Evolutionary conservation across 2,329 filamentous ascomycete genomes (phyloP).

Genomic region (Canariomyces notabilis): DNA sequence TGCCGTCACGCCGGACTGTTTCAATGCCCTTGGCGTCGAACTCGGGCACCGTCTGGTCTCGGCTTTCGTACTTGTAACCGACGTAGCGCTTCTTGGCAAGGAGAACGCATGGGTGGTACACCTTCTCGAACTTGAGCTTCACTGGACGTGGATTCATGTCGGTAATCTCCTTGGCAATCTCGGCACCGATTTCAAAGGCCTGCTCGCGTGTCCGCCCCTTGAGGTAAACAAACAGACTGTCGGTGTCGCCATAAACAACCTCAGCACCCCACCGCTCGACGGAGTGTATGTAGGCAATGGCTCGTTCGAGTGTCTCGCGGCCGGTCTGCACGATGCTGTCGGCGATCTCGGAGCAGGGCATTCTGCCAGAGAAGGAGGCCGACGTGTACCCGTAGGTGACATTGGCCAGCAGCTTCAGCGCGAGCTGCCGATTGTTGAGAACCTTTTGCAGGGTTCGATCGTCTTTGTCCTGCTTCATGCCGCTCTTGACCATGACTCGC

Average conservation of each 20-base stretch:
- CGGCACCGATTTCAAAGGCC: constrained; percentile 87
- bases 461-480: constrained; percentile 90
- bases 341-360: constrained; percentile 97
- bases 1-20: constrained; percentile 91
- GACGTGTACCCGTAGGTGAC: constrained; percentile 98
- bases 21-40: constrained; percentile 99
- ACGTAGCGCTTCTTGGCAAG: constrained; percentile 98
- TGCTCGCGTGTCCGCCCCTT: constrained; percentile 81
- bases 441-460: constrained; percentile 81
- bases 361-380: constrained; percentile 90
- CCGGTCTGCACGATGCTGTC: constrained; percentile 97
- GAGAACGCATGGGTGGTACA: constrained; percentile 91
- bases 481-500: constrained; percentile 93
- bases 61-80: constrained; percentile 90
- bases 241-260: constrained; percentile 96
- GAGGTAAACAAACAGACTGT: constrained; percentile 87
- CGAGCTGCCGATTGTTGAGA: constrained; percentile 88
- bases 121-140: constrained; percentile 97
- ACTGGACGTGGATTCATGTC: constrained; percentile 84
- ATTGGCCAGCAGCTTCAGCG: constrained; percentile 94
- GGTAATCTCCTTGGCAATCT: constrained; percentile 84
- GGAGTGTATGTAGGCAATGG: constrained; percentile 88
- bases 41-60: constrained; percentile 69
- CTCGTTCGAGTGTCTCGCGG: constrained; percentile 87
- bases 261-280: constrained; percentile 86